Conservation (phyloP, 176 grass and related monocot genomes). For the Oryza meridionalis region DNA sequence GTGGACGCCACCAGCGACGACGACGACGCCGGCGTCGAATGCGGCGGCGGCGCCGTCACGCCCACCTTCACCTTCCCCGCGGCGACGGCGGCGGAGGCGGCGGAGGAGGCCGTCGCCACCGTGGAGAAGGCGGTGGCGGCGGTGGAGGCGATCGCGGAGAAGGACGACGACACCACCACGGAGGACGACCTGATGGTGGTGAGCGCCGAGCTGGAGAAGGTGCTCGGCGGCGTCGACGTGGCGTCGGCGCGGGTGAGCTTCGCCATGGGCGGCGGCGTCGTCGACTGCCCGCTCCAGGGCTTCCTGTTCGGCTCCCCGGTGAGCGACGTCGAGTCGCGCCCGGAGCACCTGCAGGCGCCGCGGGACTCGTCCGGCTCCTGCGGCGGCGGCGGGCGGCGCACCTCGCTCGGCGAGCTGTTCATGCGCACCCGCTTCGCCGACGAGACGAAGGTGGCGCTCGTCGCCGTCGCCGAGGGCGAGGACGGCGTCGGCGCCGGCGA, state of each 20-base stretch:
- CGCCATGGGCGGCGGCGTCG: conserved; percentile 33
- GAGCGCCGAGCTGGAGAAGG: conserved; percentile 88
- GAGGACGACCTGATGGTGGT: conserved; percentile 88
- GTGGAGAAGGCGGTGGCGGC: conserved; percentile 36
- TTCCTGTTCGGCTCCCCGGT: conserved; percentile 87
- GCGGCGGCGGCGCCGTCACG: conserved; percentile 36
- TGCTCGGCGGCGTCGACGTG: conserved; percentile 54
- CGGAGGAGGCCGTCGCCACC: background rate
- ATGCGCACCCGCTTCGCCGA: conserved; percentile 81
- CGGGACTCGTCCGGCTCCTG: background rate
- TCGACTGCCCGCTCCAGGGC: conserved; percentile 80
- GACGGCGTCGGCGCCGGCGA: conserved; percentile 9
- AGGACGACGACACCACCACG: conserved; percentile 68
- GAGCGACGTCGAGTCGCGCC: conserved; percentile 47
- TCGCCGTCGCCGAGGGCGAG: conserved; percentile 42
- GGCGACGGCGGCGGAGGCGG: background rate
- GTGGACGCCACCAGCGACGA: background rate
- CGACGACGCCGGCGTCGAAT: background rate
- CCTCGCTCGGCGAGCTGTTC: conserved; percentile 97
- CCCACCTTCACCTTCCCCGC: conserved; percentile 50
- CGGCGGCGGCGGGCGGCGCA: conserved; percentile 56
- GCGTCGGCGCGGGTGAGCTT: conserved; percentile 80
- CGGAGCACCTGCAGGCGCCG: conserved; percentile 14
- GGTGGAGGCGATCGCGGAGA: conserved; percentile 79
- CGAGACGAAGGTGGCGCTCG: conserved; percentile 52